Conservation (phyloP, 257 asterid genomes). For the Misopates orontium region DNA sequence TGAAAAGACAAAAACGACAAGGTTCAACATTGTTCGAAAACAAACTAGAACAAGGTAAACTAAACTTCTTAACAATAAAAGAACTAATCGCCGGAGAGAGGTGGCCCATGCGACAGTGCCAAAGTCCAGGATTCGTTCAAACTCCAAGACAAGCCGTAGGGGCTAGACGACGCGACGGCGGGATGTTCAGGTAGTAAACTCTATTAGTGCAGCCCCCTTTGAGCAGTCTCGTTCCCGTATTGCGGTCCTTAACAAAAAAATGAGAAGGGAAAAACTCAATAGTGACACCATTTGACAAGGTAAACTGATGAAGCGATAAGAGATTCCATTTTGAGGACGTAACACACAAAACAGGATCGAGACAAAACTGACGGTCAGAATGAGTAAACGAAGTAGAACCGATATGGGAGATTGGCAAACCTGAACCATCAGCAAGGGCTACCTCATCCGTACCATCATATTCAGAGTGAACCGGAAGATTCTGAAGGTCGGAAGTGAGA, state of each 20-base stretch:
- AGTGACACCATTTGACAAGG: constrained; percentile 3
- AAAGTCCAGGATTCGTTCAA: neutral
- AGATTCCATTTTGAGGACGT: constrained; percentile 10
- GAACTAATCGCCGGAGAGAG: neutral
- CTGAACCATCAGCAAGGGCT: neutral
- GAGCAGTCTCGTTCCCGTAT: neutral
- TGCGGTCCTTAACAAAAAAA: constrained; percentile 28
- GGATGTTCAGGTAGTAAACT: too few species aligned
- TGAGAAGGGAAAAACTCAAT: neutral
- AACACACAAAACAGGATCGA: neutral
- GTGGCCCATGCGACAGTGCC: neutral
- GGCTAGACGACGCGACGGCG: too few species aligned
- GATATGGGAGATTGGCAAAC: neutral
- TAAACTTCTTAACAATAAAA: neutral
- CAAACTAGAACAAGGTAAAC: neutral
- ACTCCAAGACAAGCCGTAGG: too few species aligned
- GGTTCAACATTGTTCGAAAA: neutral
- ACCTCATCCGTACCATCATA: neutral
- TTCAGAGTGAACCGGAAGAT: neutral
- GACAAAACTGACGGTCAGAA: neutral
- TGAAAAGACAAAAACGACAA: neutral
- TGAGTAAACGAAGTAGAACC: neutral
- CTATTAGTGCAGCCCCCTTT: neutral
- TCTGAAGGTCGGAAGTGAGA: neutral
- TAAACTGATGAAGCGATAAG: constrained; percentile 2